Conservation (phyloP, 805 yeast genomes). For the Candida andamanensis region DNA sequence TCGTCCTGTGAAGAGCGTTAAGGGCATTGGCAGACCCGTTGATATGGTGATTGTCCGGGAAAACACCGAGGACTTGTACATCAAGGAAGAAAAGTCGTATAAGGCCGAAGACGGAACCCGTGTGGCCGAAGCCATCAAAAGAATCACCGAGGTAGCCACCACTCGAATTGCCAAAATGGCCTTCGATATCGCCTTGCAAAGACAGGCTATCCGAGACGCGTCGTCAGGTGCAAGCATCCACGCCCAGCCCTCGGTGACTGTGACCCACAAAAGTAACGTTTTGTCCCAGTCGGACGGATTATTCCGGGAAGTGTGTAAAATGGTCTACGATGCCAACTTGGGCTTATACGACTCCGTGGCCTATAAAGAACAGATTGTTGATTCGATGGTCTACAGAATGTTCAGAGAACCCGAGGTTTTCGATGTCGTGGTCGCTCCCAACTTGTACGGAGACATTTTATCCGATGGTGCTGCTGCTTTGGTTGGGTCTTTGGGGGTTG, state of each 20-base stretch:
- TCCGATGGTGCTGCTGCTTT: conserved; percentile 98
- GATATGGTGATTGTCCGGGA: conserved; percentile 98
- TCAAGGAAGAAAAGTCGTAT: conserved; percentile 83
- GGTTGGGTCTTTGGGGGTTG: conserved; percentile 96
- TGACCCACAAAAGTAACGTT: conserved; percentile 95
- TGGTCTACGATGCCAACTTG: conserved; percentile 52
- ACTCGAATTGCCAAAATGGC: conserved; percentile 86
- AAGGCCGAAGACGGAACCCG: conserved; percentile 75
- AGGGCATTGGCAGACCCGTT: conserved; percentile 79
- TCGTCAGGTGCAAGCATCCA: conserved; percentile 26
- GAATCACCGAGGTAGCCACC: conserved; percentile 87
- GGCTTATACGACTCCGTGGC: conserved; percentile 55
- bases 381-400: conserved; percentile 98
- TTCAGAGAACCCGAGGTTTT: conserved; percentile 97
- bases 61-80: conserved; percentile 95
- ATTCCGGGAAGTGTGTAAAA: conserved; percentile 82
- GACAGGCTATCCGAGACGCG: conserved; percentile 72
- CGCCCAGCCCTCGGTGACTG: conserved; percentile 66
- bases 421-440: conserved; percentile 98
- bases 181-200: conserved; percentile 84
- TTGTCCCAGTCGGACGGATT: conserved; percentile 89
- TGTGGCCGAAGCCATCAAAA: conserved; percentile 96
- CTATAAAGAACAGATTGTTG: conserved; percentile 94
- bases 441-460: conserved; percentile 93
- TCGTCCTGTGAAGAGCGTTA: conserved; percentile 94